Evolutionary conservation across 2,329 filamentous ascomycete species (phyloP).

Genomic region (Claviceps sp.): DNA sequence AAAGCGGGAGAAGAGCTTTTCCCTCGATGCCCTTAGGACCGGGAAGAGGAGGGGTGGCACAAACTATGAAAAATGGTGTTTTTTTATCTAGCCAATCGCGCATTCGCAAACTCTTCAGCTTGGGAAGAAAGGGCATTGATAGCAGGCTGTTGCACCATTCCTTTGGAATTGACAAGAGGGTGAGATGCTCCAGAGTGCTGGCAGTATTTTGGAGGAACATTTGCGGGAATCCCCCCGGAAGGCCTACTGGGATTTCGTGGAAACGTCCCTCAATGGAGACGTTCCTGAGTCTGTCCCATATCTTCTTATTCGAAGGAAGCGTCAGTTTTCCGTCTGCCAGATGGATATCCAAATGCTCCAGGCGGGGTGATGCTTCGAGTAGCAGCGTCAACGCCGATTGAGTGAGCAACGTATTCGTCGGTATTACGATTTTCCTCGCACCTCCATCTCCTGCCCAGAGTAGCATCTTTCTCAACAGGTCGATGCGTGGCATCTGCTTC

Average conservation of each 20-base stretch:
- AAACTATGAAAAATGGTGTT: conserved; percentile 2
- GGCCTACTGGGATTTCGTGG: no score
- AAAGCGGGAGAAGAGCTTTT: no score
- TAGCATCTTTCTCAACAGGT: no score
- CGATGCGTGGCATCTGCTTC: no score
- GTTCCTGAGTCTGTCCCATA: conserved; percentile 6
- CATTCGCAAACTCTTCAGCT: conserved; percentile 16
- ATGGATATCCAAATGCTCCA: no score
- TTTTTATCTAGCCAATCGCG: conserved; percentile 7
- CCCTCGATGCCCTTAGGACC: no score
- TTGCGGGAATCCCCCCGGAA: conserved; percentile 3
- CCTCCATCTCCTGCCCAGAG: no score
- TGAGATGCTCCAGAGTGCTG: conserved; percentile 9
- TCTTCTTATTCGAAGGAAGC: conserved; percentile 4
- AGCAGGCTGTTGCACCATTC: conserved; percentile 7
- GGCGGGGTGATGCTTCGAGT: no score
- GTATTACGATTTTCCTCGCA: no score
- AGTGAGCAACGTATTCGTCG: no score
- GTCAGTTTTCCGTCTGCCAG: no score
- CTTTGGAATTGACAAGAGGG: conserved; percentile 11
- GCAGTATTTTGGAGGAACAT: conserved; percentile 9
- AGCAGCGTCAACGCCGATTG: no score
- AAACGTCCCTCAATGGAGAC: conserved; percentile 6
- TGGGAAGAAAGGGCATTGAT: conserved; percentile 12
- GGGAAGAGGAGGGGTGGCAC: background rate